Percentiles rank a stretch among this genome's conserved stretches.
phyloP scores from a whole-genome alignment of 2,329 filamentous ascomycete species.

The Keithomyces neogunnii region DNA sequence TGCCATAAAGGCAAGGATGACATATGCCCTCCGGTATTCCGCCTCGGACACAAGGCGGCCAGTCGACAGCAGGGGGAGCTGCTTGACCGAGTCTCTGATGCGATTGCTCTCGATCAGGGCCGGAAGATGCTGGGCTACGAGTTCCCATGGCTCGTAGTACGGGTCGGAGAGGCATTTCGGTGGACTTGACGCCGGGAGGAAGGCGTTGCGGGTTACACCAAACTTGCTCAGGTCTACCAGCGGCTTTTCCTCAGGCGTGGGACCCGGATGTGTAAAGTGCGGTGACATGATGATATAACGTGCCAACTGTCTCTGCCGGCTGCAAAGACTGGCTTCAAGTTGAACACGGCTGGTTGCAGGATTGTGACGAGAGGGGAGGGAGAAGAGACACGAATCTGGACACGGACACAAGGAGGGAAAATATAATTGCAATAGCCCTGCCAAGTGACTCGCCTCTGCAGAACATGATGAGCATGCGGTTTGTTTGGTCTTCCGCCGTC shows the following conservation, averaged over 20 bases:
- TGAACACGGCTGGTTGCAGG: background rate
- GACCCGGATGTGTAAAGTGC: constrained; percentile 24
- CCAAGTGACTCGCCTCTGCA: too few species aligned
- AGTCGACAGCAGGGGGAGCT: constrained; percentile 62
- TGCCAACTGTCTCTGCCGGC: too few species aligned
- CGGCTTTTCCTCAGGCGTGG: constrained; percentile 9
- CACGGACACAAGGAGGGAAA: background rate
- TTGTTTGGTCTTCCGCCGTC: too few species aligned
- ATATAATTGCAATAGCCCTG: background rate
- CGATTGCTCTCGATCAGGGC: constrained; percentile 54
- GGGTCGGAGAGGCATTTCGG: constrained; percentile 54
- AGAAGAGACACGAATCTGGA: background rate
- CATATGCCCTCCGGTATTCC: constrained; percentile 78
- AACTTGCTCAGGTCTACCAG: constrained; percentile 25
- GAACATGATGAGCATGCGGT: too few species aligned
- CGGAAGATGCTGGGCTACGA: constrained; percentile 59
- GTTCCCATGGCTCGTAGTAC: constrained; percentile 78
- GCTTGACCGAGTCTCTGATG: constrained; percentile 54
- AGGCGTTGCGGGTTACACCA: constrained; percentile 52
- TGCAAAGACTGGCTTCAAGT: background rate
- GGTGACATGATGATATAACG: constrained; percentile 28
- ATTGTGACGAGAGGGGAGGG: too few species aligned
- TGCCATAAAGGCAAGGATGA: constrained; percentile 67
- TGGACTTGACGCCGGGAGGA: constrained; percentile 66
- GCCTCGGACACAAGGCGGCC: constrained; percentile 51